Evolutionary conservation across 2,329 filamentous ascomycete genomes (phyloP).

Genomic region (Stagonosporopsis vannaccii): DNA sequence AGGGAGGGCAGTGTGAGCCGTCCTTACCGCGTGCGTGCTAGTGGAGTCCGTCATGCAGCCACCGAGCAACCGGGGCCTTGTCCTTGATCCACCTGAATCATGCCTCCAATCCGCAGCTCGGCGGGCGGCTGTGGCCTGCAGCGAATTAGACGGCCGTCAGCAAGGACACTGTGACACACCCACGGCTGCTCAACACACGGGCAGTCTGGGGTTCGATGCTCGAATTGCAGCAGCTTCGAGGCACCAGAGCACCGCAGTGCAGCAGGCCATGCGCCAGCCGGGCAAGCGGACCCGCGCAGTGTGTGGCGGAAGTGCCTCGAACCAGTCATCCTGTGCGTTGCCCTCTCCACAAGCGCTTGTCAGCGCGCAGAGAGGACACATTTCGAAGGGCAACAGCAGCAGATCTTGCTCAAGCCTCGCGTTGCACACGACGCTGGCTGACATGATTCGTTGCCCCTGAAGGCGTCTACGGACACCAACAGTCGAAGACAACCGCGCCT

Average conservation of each 20-base stretch:
- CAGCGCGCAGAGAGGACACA: constrained; percentile 31
- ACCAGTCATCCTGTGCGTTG: constrained; percentile 20
- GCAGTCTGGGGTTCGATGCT: constrained; percentile 35
- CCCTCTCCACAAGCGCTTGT: constrained; percentile 31
- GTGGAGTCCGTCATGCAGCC: constrained; percentile 29
- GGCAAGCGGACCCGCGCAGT: constrained; percentile 18
- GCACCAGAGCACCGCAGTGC: constrained; percentile 25
- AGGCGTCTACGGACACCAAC: constrained; percentile 14
- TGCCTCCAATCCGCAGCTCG: constrained; percentile 30
- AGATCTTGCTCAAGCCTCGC: constrained; percentile 27
- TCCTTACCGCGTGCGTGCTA: constrained; percentile 25
- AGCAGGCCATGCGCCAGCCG: constrained; percentile 15
- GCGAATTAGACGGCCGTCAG: constrained; percentile 31
- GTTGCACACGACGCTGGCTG: constrained; percentile 18
- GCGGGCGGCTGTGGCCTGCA: constrained; percentile 32
- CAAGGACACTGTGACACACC: constrained; percentile 34
- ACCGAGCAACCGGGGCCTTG: constrained; percentile 29
- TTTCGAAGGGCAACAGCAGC: constrained; percentile 23
- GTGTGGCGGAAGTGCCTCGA: constrained; percentile 23
- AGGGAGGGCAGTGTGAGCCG: constrained; percentile 29
- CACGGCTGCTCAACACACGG: constrained; percentile 25
- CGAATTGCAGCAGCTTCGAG: constrained; percentile 40
- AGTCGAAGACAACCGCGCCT: constrained; percentile 34
- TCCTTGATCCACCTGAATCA: constrained; percentile 37
- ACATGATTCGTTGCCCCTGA: constrained; percentile 23